Evolutionary conservation across 176 grass and related monocot genomes (phyloP).

Genomic region (Oryza rufipogon): DNA sequence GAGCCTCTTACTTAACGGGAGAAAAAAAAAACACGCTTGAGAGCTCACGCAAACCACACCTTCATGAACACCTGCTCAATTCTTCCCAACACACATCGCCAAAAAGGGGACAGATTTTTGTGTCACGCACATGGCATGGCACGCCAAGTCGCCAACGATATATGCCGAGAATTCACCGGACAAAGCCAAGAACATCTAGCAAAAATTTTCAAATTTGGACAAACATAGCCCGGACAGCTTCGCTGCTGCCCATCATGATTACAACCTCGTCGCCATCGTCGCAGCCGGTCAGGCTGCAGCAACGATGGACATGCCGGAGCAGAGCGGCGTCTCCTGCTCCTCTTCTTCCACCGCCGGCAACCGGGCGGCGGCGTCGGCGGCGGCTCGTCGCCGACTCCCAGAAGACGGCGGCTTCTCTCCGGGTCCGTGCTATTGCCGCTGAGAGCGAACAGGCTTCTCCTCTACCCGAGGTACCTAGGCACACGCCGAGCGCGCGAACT

Average conservation of each 20-base stretch:
- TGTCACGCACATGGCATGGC: constrained; percentile 39
- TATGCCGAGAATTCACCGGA: neutral
- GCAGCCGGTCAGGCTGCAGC: constrained; percentile 24
- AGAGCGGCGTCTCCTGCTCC: neutral
- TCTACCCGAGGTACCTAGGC: constrained; percentile 8
- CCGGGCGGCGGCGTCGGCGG: constrained; percentile 24
- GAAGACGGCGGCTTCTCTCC: constrained; percentile 6
- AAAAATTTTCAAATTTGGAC: neutral
- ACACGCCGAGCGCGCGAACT: neutral
- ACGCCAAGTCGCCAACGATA: neutral
- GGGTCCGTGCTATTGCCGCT: constrained; percentile 18
- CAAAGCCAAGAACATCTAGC: neutral
- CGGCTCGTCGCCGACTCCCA: neutral
- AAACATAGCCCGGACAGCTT: too few relatives aligned
- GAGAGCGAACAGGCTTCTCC: constrained; percentile 16
- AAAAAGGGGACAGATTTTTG: constrained; percentile 28
- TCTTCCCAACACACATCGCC: constrained; percentile 1
- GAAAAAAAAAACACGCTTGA: neutral
- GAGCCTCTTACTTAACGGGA: neutral
- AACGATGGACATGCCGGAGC: constrained; percentile 19
- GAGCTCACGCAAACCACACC: constrained; percentile 45
- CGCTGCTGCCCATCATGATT: constrained; percentile 33
- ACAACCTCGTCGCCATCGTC: constrained; percentile 19
- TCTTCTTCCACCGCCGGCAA: neutral
- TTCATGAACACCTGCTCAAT: neutral